A percentile compares a stretch with the other conserved stretches of the same genome.
phyloP scores from a whole-genome alignment of 176 grass and related monocot genomes.

The Metroxylon sagu region DNA sequence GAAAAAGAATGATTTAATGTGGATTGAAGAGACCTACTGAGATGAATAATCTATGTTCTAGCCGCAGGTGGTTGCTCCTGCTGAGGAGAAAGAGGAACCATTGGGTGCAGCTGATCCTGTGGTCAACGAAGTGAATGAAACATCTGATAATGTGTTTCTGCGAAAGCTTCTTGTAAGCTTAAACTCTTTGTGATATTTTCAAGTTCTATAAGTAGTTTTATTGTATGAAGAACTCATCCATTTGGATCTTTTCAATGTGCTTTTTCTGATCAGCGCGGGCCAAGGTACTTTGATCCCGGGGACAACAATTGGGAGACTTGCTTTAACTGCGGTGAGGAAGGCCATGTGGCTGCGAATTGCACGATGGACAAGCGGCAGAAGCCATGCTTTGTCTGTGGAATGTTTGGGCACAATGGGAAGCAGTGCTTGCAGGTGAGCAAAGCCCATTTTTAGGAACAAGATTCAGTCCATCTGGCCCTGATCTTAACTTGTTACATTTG shows the following conservation, averaged over 20 bases:
- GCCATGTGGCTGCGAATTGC: conserved; percentile 79
- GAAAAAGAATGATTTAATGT: neutral
- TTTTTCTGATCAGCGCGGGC: conserved; percentile 54
- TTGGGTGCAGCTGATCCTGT: conserved; percentile 26
- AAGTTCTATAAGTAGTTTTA: neutral
- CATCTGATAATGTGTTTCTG: conserved; percentile 48
- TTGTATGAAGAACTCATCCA: neutral
- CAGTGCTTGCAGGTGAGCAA: conserved; percentile 71
- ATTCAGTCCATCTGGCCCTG: too few relatives aligned
- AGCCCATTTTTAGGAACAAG: too few relatives aligned
- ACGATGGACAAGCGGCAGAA: conserved; percentile 56
- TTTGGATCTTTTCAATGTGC: neutral
- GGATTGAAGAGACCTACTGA: neutral
- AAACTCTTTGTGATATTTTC: conserved; percentile 14
- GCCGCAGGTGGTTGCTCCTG: conserved; percentile 25
- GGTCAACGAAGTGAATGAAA: conserved; percentile 29
- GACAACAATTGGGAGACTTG: conserved; percentile 58
- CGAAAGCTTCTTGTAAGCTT: conserved; percentile 93
- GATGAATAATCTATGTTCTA: conserved; percentile 14
- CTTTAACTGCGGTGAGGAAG: conserved; percentile 88
- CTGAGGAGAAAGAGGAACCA: conserved; percentile 13
- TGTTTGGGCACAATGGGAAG: conserved; percentile 75
- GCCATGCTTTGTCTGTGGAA: conserved; percentile 87
- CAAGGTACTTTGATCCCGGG: conserved; percentile 80
- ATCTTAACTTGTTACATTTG: too few relatives aligned